phyloP scores from a whole-genome alignment of 768 basidiomycete genomes.

The Candolleomyces eurysporus region DNA sequence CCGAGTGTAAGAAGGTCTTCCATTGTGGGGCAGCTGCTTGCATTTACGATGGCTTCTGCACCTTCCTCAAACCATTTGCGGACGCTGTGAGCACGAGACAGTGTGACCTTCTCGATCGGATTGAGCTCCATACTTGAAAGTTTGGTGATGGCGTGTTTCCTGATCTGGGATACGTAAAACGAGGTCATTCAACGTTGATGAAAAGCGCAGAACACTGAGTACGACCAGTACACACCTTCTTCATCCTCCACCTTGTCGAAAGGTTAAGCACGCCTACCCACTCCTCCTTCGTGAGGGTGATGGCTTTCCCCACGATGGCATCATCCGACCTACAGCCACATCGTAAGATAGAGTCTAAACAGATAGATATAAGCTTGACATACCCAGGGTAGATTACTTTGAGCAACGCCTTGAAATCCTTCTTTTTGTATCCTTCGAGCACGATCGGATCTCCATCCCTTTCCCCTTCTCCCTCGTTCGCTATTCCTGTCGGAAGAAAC shows the following conservation, averaged over 20 bases:
- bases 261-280: conserved; percentile 14
- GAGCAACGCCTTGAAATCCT: conserved; percentile 15
- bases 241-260: conserved; percentile 15
- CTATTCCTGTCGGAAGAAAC: neutral
- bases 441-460: conserved; percentile 16
- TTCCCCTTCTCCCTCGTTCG: neutral
- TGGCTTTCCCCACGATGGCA: neutral
- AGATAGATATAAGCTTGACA: neutral
- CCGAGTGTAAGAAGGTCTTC: too few relatives aligned
- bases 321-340: neutral
- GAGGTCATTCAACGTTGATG: too few relatives aligned
- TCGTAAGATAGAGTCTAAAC: neutral
- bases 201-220: too few relatives aligned
- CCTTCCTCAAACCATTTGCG: too few relatives aligned
- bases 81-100: too few relatives aligned
- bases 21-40: too few relatives aligned
- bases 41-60: too few relatives aligned
- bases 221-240: neutral
- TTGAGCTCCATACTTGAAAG: too few relatives aligned
- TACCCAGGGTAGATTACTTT: conserved; percentile 17
- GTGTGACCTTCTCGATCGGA: too few relatives aligned
- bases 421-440: conserved; percentile 12
- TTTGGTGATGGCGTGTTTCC: too few relatives aligned
- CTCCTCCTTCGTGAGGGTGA: conserved; percentile 5
- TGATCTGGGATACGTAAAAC: neutral